A percentile compares a stretch with the other conserved stretches of the same genome.
phyloP scores from a whole-genome alignment of 2,329 filamentous ascomycete genomes.

The Botrytis cinerea region DNA sequence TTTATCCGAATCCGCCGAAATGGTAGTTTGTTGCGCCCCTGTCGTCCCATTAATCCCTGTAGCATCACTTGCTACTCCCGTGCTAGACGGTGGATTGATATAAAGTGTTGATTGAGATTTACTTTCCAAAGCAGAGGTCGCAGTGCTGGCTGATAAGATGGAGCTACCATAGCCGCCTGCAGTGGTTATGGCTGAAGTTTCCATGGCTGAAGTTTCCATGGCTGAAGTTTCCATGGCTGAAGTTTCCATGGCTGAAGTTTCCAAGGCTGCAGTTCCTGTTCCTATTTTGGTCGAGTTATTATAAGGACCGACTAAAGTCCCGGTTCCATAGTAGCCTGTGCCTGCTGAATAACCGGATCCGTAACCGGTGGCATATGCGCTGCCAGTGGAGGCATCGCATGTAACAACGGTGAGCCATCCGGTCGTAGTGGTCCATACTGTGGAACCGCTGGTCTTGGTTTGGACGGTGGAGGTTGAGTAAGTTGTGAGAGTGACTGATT shows the following conservation, averaged over 20 bases:
- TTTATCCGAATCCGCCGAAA: background rate
- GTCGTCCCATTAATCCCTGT: background rate
- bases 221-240: background rate
- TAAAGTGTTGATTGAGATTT: background rate
- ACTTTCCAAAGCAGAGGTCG: background rate
- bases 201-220: background rate
- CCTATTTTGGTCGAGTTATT: background rate
- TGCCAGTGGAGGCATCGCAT: background rate
- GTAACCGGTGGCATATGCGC: background rate
- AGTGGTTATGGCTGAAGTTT: background rate
- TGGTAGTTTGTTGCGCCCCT: background rate
- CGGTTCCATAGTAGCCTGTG: background rate
- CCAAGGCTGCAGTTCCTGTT: background rate
- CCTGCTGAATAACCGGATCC: background rate
- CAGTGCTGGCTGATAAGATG: too few species aligned
- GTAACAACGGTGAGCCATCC: constrained; percentile 10
- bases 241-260: background rate
- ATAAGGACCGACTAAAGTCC: background rate
- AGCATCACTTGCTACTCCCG: background rate
- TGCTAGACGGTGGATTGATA: background rate
- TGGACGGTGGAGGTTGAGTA: background rate
- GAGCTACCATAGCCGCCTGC: background rate
- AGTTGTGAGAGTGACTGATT: background rate
- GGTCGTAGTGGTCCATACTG: constrained; percentile 14
- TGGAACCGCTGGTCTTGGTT: constrained; percentile 1